Evolutionary conservation across 2,329 filamentous ascomycete genomes (phyloP), one percentile per base, ranked within the genome.

Genomic region (Paecilomyces variotii): DNA sequence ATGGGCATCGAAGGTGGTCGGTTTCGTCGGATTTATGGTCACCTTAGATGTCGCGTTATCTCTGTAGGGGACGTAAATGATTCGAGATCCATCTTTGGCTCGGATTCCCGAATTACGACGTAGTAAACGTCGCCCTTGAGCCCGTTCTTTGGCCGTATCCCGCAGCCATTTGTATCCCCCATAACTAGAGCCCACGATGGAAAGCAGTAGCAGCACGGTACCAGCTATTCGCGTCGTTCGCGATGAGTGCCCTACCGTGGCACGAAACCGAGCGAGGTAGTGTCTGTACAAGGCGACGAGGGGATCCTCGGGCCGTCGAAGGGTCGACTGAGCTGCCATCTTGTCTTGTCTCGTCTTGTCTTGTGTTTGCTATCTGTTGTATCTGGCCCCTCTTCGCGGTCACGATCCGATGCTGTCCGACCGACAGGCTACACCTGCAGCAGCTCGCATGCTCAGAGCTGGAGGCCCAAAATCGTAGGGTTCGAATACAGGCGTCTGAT

Each of bases 1-100:
- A 76, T 99, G 94, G 4, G 94, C 95, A 80, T 99, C 93, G 71
- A 97, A 99, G 0, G 94, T 99, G 35, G 93, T 88, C 24, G 87
- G 85, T 71, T 97, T 97, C 28, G 92, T 99, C 4, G 89, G 87
- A 70, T 90, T 82, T 63, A 99, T 97, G 59, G 89, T 88, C 54
- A 99, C 93, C 74, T 95, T 96, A 64, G 91, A 89, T 1, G 91
- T 96, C 53, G 68, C 59, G 26, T 68, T 70, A 65, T 91, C 84
- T 73, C 90, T 91, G 75, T 96, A 94, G 1, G 93, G 92, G 28
- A 99, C 94, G 70, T 94, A 97, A 59, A 99, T 94, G 12, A 91
- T 96, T 57, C 94, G 84, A 54, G 91, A 93, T 55, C 94, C 94
- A 79, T 97, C 94, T 77, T 97, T 97, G 67, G 93, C 91, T 75